These are phyloP conservation scores for Saturnispora bothae DNA, from an alignment of 805 yeast species.

Conservation along the genomic window DNA sequence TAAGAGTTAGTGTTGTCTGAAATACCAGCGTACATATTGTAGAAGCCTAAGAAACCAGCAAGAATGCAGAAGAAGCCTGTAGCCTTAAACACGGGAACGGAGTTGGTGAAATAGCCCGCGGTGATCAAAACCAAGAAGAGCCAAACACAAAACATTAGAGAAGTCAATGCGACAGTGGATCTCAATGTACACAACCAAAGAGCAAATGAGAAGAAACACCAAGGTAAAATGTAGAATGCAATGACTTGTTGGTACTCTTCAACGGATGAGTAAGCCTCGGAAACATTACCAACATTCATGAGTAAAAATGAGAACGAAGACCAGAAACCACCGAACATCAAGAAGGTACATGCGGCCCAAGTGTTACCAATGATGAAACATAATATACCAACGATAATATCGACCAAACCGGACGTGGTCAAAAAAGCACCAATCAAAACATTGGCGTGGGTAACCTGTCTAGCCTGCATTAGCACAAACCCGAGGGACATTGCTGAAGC, in stretches of 20 bases:
- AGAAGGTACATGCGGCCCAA: conserved; percentile 44
- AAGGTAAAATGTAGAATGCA: conserved; percentile 40
- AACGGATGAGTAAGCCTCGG: conserved; percentile 28
- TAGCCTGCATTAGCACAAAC: conserved; percentile 36
- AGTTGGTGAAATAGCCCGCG: conserved; percentile 32
- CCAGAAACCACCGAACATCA: conserved; percentile 49
- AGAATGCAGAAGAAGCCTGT: conserved; percentile 40
- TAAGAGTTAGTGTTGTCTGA: conserved; percentile 49
- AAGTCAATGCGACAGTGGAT: conserved; percentile 33
- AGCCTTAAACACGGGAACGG: conserved; percentile 27
- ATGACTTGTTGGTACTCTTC: conserved; percentile 33
- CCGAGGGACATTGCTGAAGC: conserved; percentile 39
- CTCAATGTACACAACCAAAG: conserved; percentile 38
- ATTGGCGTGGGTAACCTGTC: conserved; percentile 32
- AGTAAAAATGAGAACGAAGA: conserved; percentile 36
- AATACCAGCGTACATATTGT: conserved; percentile 37
- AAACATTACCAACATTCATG: conserved; percentile 34
- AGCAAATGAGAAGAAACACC: conserved; percentile 41
- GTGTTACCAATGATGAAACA: conserved; percentile 42
- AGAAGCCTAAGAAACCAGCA: conserved; percentile 36
- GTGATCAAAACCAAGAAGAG: conserved; percentile 36
- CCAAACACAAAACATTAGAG: conserved; percentile 33
- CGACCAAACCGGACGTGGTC: conserved; percentile 41
- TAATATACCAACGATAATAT: conserved; percentile 41
- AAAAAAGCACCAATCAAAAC: conserved; percentile 36